A percentile compares a stretch with the other conserved stretches of the same genome.
Conservation (phyloP, 768 basidiomycete species). For the Auriculariales sp. region DNA sequence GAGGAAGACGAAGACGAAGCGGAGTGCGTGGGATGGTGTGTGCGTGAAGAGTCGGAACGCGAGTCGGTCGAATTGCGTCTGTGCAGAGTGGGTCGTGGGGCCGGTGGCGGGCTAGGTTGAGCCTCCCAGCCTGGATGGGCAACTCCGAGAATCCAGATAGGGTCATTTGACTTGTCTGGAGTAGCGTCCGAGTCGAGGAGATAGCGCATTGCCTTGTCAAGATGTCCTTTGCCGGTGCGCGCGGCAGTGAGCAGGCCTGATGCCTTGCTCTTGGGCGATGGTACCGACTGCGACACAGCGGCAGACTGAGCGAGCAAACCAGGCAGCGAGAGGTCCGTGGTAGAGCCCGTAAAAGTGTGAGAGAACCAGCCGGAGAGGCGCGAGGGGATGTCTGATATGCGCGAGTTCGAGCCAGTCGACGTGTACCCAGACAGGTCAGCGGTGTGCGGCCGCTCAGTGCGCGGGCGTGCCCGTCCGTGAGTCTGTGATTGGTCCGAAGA, state of each 20-base stretch:
- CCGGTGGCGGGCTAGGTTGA: conserved; percentile 10
- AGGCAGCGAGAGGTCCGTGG: conserved; percentile 58
- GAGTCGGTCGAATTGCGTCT: conserved; percentile 26
- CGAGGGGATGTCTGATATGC: conserved; percentile 56
- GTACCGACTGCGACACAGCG: conserved; percentile 15
- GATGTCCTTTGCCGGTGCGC: conserved; percentile 57
- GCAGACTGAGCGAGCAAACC: conserved; percentile 36
- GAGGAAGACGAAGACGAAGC: conserved; percentile 31
- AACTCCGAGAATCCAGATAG: conserved; percentile 84
- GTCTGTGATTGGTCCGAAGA: conserved; percentile 33
- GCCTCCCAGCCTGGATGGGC: conserved; percentile 63
- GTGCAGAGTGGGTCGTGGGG: conserved; percentile 13
- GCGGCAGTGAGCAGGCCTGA: conserved; percentile 45
- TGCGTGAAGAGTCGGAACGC: conserved; percentile 20
- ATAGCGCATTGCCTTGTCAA: conserved; percentile 78
- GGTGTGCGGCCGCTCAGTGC: conserved; percentile 26
- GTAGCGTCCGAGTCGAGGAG: conserved; percentile 82
- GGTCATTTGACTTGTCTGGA: conserved; percentile 67
- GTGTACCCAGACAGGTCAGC: conserved; percentile 22
- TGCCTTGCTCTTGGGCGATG: conserved; percentile 29
- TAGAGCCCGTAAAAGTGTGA: conserved; percentile 58
- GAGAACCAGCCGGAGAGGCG: conserved; percentile 72
- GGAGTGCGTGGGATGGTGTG: conserved; percentile 30
- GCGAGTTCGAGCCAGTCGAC: conserved; percentile 23
- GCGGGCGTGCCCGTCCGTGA: conserved; percentile 15